Percentiles rank a stretch among this genome's conserved stretches.
phyloP scores from a whole-genome alignment of 2,329 filamentous ascomycete genomes.

The Fusarium cyanostomum region DNA sequence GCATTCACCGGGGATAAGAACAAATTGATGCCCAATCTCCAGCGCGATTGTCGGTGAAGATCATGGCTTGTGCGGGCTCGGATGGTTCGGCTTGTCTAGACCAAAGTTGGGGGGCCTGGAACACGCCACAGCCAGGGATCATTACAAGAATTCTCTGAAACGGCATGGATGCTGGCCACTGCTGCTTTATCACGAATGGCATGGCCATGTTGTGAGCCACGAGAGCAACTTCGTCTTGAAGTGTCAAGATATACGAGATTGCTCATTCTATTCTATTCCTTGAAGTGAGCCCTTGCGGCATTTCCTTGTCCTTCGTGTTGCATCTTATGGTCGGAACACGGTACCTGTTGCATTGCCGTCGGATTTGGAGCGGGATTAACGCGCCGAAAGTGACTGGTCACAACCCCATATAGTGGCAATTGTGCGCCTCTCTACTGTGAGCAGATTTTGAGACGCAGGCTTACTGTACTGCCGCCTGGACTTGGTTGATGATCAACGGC shows the following conservation, averaged over 20 bases:
- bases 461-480: too few relatives aligned
- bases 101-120: not conserved
- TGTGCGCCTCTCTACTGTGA: too few relatives aligned
- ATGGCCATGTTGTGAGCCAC: not conserved
- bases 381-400: too few relatives aligned
- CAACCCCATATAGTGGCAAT: too few relatives aligned
- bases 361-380: too few relatives aligned
- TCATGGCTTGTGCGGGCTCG: not conserved
- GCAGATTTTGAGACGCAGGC: not conserved
- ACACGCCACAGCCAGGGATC: not conserved
- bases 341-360: too few relatives aligned
- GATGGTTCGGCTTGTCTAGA: not conserved
- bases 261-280: too few relatives aligned
- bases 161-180: not conserved
- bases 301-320: too few relatives aligned
- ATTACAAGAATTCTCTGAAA: not conserved
- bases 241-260: too few relatives aligned
- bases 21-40: not conserved
- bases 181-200: not conserved
- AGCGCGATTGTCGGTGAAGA: not conserved
- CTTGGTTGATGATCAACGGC: not conserved
- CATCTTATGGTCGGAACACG: too few relatives aligned
- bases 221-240: not conserved
- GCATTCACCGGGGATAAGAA: not conserved
- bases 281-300: too few relatives aligned